Base-by-base conservation (phyloP, 257 asterid genomes). In the Paulownia fortunei region DNA sequence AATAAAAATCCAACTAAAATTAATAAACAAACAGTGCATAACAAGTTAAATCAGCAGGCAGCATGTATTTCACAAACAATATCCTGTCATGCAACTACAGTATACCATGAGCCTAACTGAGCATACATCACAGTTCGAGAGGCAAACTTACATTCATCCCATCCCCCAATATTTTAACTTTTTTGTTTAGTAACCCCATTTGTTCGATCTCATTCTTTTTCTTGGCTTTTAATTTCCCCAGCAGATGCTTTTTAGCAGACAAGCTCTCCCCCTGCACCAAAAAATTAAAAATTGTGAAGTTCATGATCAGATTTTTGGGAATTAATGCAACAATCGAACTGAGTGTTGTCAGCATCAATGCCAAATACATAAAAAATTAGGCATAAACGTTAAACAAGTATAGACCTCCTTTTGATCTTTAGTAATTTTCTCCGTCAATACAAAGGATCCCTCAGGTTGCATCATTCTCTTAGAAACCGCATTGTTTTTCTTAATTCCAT, bases 81-180 rank as follows among this genome's bases (percentile, higher is more conserved):
- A 55, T 39, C 69, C 67, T 72, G 32, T 2, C 39, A 27, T 26
- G 49, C 4, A 0, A 30, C 47, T 54, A 37, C 12, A 16, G 23
- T 8, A 39, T 34, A 56, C 27, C 9, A 42, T 15, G 6, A 58
- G 66, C 44, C 24, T 58, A 42, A 79, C 69, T 66, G 55, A 77
- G 24, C 61, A 47, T 59, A 21, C 15, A 76, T 73, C 59, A 78
- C 49, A 79, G 69, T 23, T 69, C 27, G 65, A 51, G 55, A 79
- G 66, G 76, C 46, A 58, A 74, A 81, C 88, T 87, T 81, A 92
- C 99, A 88, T 72, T 90, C 58, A 96, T 87, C 80, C 97, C 97
- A 76, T 96, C 99, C 51, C 89, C 97, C 88, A 93, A 80, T 80
- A 96, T 96, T 84, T 87, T 96, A 66, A 93, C 84, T 73, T 89